Evolutionary conservation across 2,329 filamentous ascomycete genomes (phyloP).

Genomic region (Pseudogymnoascus sp.): DNA sequence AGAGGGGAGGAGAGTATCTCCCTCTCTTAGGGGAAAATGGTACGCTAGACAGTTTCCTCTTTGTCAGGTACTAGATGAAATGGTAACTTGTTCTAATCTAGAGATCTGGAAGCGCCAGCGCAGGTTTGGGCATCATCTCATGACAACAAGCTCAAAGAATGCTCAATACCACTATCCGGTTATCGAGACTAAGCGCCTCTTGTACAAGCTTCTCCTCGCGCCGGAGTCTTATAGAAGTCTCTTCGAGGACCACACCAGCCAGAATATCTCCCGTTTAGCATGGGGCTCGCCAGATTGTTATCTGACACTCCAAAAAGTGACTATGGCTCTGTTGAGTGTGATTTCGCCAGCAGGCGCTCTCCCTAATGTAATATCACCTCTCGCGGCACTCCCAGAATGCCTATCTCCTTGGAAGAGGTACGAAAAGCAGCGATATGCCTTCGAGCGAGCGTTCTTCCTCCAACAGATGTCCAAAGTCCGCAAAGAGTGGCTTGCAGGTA

Average conservation of each 20-base stretch:
- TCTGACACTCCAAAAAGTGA: conserved; percentile 35
- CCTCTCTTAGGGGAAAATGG: conserved; percentile 38
- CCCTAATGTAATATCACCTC: conserved; percentile 38
- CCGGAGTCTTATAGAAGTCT: conserved; percentile 37
- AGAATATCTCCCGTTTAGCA: conserved; percentile 37
- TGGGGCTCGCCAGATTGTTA: conserved; percentile 38
- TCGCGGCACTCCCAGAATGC: conserved; percentile 34
- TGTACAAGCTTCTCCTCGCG: conserved; percentile 35
- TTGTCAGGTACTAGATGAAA: neutral
- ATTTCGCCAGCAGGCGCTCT: conserved; percentile 27
- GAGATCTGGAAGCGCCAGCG: conserved; percentile 42
- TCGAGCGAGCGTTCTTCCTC: conserved; percentile 33
- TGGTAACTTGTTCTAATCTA: conserved; percentile 20
- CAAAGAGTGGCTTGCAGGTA: conserved; percentile 27
- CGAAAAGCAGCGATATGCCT: conserved; percentile 33
- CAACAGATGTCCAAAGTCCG: conserved; percentile 33
- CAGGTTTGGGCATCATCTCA: conserved; percentile 37
- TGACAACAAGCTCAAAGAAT: conserved; percentile 32
- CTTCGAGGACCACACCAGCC: conserved; percentile 40
- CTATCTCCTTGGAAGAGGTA: conserved; percentile 39
- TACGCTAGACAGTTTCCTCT: conserved; percentile 18
- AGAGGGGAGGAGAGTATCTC: conserved; percentile 39
- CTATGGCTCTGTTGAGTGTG: conserved; percentile 24
- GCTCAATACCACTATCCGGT: conserved; percentile 36
- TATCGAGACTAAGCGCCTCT: conserved; percentile 31